Evolutionary conservation across 371 early-diverging fungal species (phyloP).

Genomic region (Catenaria anguillulae): DNA sequence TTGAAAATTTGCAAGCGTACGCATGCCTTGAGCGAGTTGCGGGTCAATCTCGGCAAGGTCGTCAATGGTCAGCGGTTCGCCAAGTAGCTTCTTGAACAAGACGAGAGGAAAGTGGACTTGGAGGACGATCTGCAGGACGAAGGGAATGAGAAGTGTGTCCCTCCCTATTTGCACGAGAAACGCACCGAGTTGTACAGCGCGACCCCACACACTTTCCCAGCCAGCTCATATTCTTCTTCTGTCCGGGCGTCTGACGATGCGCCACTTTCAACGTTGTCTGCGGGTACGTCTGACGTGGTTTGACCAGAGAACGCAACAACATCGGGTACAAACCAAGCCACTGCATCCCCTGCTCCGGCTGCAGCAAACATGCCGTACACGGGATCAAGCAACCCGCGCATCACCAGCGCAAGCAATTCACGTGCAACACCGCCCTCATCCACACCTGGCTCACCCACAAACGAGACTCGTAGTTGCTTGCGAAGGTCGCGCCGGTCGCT

Average conservation of each 20-base stretch:
- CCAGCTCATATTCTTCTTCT: conserved; percentile 39
- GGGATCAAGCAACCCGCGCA: conserved; percentile 77
- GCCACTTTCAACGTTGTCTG: too few species aligned
- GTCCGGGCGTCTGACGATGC: too few species aligned
- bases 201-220: conserved; percentile 77
- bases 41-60: conserved; percentile 5
- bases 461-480: conserved; percentile 72
- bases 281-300: too few species aligned
- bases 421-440: conserved; percentile 97
- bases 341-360: too few species aligned
- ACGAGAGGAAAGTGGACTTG: conserved; percentile 81
- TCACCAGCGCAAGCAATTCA: conserved; percentile 84
- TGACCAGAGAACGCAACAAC: too few species aligned
- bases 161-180: too few species aligned
- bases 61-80: background rate
- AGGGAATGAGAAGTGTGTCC: too few species aligned
- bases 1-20: conserved; percentile 35
- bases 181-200: conserved; percentile 79
- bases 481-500: conserved; percentile 48
- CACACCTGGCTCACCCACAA: conserved; percentile 67
- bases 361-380: conserved; percentile 49
- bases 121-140: conserved; percentile 37
- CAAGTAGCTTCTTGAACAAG: conserved; percentile 84
- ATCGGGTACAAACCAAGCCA: too few species aligned
- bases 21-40: conserved; percentile 41